Evolutionary conservation across 1,139 yeast species (phyloP), one percentile per base, ranked within the genome.

Genomic region (Candida labiduridarum): DNA sequence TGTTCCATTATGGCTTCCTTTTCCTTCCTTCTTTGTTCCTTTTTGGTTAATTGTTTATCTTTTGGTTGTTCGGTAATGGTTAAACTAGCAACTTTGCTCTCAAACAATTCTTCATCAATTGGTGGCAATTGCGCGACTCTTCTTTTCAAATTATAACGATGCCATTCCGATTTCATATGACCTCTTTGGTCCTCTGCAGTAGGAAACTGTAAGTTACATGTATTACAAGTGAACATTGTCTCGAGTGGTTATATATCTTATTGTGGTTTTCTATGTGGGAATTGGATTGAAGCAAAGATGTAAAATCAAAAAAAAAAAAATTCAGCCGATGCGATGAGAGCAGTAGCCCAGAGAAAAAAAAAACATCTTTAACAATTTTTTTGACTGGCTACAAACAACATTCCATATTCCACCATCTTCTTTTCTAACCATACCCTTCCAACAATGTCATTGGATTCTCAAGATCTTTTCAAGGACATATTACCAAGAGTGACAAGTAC

Each of bases 151-250:
- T 82, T 82, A 62, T 82, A 82, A 56, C 86, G 71, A 67, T 87
- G 95, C 95, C 95, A 87, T 53, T 87, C 95, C 2, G 88, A 75
- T 62, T 79, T 71, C 84, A 84, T 78, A 61, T 77, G 82, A 40
- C 61, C 60, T 41, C 80, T 64, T 59, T 77, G 82, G 57, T 69
- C 72, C 49, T 65, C 71, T 3, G 79, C 71, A 34, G 68, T 63
- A 39, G 71, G 67, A 54, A 76, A 76, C 52, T 67, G 71, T 53
- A 76, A 69, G 49, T 65, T 68, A 61, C 81, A 76, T 6, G 80
- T 73, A 52, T 75, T 76, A 61, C 81, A 76, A 43, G 81, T 75
- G 57, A 66, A 76, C 55, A 56, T 61, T 63, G 27, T 63, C 66
- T 10, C 22, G 15, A n/a, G 12, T 6, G n/a, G 27, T 40, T 12